Evolutionary conservation across 371 early-diverging fungal species (phyloP).

Genomic region (Entomophthora muscae): DNA sequence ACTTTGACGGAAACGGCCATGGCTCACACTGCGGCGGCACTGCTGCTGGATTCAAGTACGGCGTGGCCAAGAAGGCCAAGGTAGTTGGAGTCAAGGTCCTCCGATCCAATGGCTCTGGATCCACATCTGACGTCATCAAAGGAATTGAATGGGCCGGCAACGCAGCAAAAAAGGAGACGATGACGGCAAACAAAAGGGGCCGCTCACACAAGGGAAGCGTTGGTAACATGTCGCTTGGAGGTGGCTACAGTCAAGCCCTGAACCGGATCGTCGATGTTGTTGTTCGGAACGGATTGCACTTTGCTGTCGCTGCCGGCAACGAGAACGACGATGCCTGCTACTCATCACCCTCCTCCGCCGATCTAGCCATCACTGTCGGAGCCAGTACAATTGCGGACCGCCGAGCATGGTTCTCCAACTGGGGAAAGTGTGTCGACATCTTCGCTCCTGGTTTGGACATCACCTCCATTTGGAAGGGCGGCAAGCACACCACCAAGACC

Average conservation of each 20-base stretch:
- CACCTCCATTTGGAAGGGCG: slow-evolving; percentile 74
- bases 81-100: slow-evolving; percentile 71
- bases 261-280: slow-evolving; percentile 25
- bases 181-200: slow-evolving; percentile 17
- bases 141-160: slow-evolving; percentile 27
- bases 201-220: slow-evolving; percentile 28
- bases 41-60: slow-evolving; percentile 28
- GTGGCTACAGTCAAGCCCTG: slow-evolving; percentile 11
- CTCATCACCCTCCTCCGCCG: slow-evolving; percentile 85
- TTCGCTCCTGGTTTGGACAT: slow-evolving; percentile 93
- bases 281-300: slow-evolving; percentile 25
- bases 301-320: slow-evolving; percentile 85
- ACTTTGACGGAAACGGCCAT: slow-evolving; percentile 27
- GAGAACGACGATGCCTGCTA: slow-evolving; percentile 88
- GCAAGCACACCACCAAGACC: slow-evolving; percentile 49
- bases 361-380: slow-evolving; percentile 90
- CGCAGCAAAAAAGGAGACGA: slow-evolving; percentile 9
- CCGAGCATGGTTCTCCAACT: slow-evolving; percentile 84
- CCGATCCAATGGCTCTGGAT: slow-evolving; percentile 8
- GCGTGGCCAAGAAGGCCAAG: slow-evolving; percentile 29
- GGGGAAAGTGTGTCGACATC: slow-evolving; percentile 84
- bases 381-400: slow-evolving; percentile 66
- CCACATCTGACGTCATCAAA: slow-evolving; percentile 14
- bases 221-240: slow-evolving; percentile 40
- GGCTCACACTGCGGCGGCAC: slow-evolving; percentile 37